Base-by-base conservation (phyloP, 163 green algal species). In the Picocystis sp. region DNA sequence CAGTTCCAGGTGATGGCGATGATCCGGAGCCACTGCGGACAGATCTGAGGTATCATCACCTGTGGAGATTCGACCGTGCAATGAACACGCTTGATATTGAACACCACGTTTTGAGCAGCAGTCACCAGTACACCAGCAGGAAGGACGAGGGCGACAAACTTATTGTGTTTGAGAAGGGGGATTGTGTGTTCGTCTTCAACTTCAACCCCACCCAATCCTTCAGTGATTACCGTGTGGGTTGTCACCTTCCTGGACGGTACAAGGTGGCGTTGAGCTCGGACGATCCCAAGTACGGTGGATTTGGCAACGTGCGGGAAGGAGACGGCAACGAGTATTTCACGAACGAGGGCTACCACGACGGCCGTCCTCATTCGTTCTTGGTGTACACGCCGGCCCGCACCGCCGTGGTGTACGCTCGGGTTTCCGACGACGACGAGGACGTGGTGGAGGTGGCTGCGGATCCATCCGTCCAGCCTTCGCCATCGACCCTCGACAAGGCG, bases 181-280 rank as follows among this genome's bases (percentile, higher is more conserved):
- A 86, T 3, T 68, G 93, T 34, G 60, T 97, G 25, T 97, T 87
- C 56, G 83, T 97, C 5, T 94, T 96, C 75, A 97, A 96, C 72
- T 94, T 87, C 55, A 78, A 73, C 19, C 87, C 77, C 29, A 55
- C 22, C 24, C 67, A 80, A 3, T 58, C 60, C 56, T 89, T 83
- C 48, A 78, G 81, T 45, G 73, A 67, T 14, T 74, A 83, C 43
- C 67, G 76, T 60, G 61, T 66, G 45, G 2, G 52, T 13, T 57
- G 52, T 12, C 29, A 52, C 22, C 47, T 8, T 2, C 22, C 8
- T 42, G 46, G 61, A 34, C 11, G 17, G 17, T 19, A 19, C 17
- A 19, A 89, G 74, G 64, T 95, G 17, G 68, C 86, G 50, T 73
- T 97, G 47, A 83, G 72, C 11, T 81, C 66, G 23, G 88, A 97